Conservation (phyloP, 2,329 filamentous ascomycete species). For the Sporothrix schenckii region DNA sequence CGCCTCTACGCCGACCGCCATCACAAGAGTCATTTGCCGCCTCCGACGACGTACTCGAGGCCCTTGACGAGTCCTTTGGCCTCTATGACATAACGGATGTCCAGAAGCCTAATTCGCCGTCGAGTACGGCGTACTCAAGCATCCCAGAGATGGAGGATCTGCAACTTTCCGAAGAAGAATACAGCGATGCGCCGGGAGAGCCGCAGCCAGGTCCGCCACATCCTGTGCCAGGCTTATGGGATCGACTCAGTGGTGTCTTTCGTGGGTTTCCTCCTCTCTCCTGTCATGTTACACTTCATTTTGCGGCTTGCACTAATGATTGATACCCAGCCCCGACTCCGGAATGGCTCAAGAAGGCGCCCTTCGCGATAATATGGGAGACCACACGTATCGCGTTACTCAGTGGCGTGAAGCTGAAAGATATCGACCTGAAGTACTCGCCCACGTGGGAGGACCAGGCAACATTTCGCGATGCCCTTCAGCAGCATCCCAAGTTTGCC, state of each 20-base stretch:
- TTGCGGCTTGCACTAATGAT: background rate
- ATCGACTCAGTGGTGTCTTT: conserved; percentile 46
- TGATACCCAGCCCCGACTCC: conserved; percentile 47
- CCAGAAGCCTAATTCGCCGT: background rate
- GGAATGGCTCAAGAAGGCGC: conserved; percentile 47
- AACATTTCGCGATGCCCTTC: conserved; percentile 49
- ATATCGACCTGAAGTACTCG: conserved; percentile 46
- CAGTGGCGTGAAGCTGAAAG: conserved; percentile 48
- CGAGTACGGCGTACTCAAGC: conserved; percentile 31
- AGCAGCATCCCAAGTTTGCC: conserved; percentile 46
- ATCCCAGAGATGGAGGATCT: conserved; percentile 31
- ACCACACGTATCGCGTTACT: conserved; percentile 52
- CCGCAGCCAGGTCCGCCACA: background rate
- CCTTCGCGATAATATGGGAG: conserved; percentile 58
- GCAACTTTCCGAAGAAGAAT: conserved; percentile 17
- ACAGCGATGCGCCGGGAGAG: background rate
- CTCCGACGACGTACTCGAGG: conserved; percentile 27
- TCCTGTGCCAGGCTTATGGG: conserved; percentile 33
- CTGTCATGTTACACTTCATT: background rate
- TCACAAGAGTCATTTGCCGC: conserved; percentile 31
- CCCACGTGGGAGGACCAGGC: conserved; percentile 50
- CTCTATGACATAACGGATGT: conserved; percentile 7
- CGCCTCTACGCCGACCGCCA: background rate
- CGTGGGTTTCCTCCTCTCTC: conserved; percentile 42
- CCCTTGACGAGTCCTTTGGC: conserved; percentile 27